A percentile compares a stretch with the other conserved stretches of the same genome.
phyloP scores from a whole-genome alignment of 768 basidiomycete species.

The Kwoniella dejecticola region DNA sequence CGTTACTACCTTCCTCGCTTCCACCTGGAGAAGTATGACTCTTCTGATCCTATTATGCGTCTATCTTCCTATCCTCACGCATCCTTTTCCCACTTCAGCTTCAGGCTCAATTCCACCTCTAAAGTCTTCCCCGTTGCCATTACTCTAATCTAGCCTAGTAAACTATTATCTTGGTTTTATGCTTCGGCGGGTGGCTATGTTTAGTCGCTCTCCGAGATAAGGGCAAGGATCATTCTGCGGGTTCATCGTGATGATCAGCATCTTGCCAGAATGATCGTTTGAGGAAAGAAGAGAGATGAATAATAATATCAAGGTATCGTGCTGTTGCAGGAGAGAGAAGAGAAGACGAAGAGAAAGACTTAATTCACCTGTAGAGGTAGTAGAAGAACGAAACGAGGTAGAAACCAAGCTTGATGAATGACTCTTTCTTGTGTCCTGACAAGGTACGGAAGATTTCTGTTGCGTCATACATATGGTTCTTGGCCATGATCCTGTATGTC shows the following conservation, averaged over 20 bases:
- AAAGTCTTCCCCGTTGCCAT: not conserved
- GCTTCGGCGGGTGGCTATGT: not conserved
- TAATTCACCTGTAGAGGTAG: constrained; percentile 64
- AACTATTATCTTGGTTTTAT: not conserved
- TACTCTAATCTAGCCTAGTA: not conserved
- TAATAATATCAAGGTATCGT: not conserved
- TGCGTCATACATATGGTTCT: constrained; percentile 98
- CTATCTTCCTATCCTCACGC: too few relatives aligned
- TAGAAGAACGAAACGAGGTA: constrained; percentile 65
- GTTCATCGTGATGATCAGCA: not conserved
- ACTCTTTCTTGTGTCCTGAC: constrained; percentile 91
- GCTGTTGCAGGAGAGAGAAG: constrained; percentile 9
- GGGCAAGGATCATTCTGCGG: constrained; percentile 82
- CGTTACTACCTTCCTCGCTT: not conserved
- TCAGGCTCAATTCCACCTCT: too few relatives aligned
- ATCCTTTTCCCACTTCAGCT: too few relatives aligned
- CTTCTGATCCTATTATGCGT: too few relatives aligned
- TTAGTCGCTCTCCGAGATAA: constrained; percentile 63
- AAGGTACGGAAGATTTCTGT: constrained; percentile 98
- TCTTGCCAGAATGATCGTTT: not conserved
- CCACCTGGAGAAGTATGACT: not conserved
- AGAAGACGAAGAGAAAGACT: too few relatives aligned
- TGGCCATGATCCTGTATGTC: constrained; percentile 74
- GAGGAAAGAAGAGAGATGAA: too few relatives aligned
- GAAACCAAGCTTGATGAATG: constrained; percentile 83